phyloP scores from a whole-genome alignment of 164 flowering plant species.

The Macadamia tetraphylla region DNA sequence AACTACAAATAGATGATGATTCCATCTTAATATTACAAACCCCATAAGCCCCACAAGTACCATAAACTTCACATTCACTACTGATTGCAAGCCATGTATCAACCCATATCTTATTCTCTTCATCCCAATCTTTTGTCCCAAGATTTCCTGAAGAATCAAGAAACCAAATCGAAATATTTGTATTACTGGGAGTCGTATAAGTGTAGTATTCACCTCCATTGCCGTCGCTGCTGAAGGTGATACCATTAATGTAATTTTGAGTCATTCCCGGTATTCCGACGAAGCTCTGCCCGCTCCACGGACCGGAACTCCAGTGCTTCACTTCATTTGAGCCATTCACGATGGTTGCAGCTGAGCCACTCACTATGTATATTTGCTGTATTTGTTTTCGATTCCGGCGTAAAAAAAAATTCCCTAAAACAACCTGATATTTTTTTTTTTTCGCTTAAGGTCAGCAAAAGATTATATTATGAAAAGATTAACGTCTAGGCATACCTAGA shows the following conservation, averaged over 20 bases:
- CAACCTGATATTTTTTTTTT: no score
- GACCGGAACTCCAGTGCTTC: slow-evolving; percentile 31
- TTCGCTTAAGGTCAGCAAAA: no score
- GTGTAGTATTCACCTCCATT: neutral
- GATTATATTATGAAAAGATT: no score
- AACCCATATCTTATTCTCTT: neutral
- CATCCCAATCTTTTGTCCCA: slow-evolving; percentile 5
- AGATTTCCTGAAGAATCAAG: slow-evolving; percentile 2
- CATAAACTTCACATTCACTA: slow-evolving; percentile 24
- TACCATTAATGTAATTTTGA: neutral
- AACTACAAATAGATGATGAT: slow-evolving; percentile 27
- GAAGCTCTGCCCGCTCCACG: slow-evolving; percentile 29
- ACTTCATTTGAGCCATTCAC: slow-evolving; percentile 18
- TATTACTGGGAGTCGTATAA: neutral
- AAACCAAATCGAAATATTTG: neutral
- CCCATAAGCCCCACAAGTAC: slow-evolving; percentile 31
- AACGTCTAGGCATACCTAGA: no score
- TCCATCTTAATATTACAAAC: slow-evolving; percentile 10
- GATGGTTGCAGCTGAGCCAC: slow-evolving; percentile 6
- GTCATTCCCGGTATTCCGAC: slow-evolving; percentile 21
- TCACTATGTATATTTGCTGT: slow-evolving; percentile 20
- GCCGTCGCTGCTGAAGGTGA: neutral
- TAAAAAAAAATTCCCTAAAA: no score
- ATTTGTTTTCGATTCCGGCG: slow-evolving; percentile 12
- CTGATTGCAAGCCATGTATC: neutral